Percentiles rank a stretch among this genome's conserved stretches.
These are phyloP conservation scores for Pyrenophora seminiperda DNA, from an alignment of 2,329 filamentous ascomycete genomes.

Conservation along the genomic window DNA sequence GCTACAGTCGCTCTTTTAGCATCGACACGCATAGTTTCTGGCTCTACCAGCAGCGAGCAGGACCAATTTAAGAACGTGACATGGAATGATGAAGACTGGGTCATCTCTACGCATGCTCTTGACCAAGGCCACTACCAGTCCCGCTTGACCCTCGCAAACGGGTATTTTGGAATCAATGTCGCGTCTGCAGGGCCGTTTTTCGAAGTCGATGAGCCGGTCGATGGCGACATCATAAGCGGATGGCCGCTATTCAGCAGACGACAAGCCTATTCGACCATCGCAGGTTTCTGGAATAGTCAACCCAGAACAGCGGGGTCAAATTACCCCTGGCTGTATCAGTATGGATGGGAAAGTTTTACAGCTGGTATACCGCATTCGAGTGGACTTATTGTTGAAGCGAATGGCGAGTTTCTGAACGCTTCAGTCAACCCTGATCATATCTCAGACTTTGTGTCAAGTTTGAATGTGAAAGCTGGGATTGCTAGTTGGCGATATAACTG, in stretches of 20 bases:
- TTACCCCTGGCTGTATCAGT: slow-evolving; percentile 70
- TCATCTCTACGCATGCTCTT: slow-evolving; percentile 58
- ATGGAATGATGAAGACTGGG: slow-evolving; percentile 65
- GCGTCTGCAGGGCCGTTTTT: slow-evolving; percentile 68
- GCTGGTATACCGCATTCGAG: slow-evolving; percentile 73
- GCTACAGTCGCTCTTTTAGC: slow-evolving; percentile 18
- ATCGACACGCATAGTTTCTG: slow-evolving; percentile 7
- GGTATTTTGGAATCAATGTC: slow-evolving; percentile 68
- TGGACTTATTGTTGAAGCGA: slow-evolving; percentile 63
- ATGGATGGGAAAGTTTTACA: slow-evolving; percentile 73
- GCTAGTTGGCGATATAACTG: slow-evolving; percentile 70
- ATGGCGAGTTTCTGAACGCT: slow-evolving; percentile 63
- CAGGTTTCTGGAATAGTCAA: slow-evolving; percentile 69
- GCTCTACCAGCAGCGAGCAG: slow-evolving; percentile 28
- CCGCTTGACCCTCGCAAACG: slow-evolving; percentile 60
- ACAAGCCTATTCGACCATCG: slow-evolving; percentile 69
- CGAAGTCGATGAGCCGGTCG: slow-evolving; percentile 58
- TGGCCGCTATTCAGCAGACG: slow-evolving; percentile 70
- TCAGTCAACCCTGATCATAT: slow-evolving; percentile 64
- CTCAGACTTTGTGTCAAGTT: slow-evolving; percentile 63
- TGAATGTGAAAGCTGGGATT: slow-evolving; percentile 67
- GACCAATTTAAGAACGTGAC: slow-evolving; percentile 52
- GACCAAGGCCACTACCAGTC: slow-evolving; percentile 65
- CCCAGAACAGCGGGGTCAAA: slow-evolving; percentile 64
- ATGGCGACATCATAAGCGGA: slow-evolving; percentile 63